These are phyloP conservation scores for Fusarium nodosum DNA, from an alignment of 2,329 filamentous ascomycete species.

Conservation along the genomic window DNA sequence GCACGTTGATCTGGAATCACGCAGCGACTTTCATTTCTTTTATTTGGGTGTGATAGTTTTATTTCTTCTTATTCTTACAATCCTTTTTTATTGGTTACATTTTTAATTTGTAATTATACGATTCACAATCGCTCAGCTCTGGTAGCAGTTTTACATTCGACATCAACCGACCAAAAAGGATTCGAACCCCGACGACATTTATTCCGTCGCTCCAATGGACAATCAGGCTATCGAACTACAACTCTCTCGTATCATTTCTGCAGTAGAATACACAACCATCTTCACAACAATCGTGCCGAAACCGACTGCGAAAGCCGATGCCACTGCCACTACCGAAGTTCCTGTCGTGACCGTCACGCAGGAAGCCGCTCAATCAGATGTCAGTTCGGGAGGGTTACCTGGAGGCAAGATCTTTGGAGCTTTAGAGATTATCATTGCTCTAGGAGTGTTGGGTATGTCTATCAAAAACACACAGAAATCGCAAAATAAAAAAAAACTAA, in stretches of 20 bases:
- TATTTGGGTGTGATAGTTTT: constrained; percentile 9
- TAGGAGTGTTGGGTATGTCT: constrained; percentile 34
- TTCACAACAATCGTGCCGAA: constrained; percentile 44
- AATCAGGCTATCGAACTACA: constrained; percentile 33
- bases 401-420: constrained; percentile 27
- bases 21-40: constrained; percentile 32
- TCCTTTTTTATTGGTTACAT: constrained; percentile 16
- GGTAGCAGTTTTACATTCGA: constrained; percentile 15
- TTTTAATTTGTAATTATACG: constrained; percentile 29
- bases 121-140: constrained; percentile 19
- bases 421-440: constrained; percentile 43
- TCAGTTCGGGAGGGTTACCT: background rate
- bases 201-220: constrained; percentile 22
- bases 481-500: background rate
- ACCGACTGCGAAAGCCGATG: constrained; percentile 14
- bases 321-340: constrained; percentile 2
- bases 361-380: constrained; percentile 10
- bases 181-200: background rate
- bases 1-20: constrained; percentile 39
- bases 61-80: constrained; percentile 23
- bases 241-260: constrained; percentile 44
- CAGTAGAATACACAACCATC: constrained; percentile 42
- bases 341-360: constrained; percentile 30
- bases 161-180: background rate
- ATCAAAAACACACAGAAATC: fast-evolving